Evolutionary conservation across 371 early-diverging fungal genomes (phyloP).

Genomic region (Apophysomyces variabilis): DNA sequence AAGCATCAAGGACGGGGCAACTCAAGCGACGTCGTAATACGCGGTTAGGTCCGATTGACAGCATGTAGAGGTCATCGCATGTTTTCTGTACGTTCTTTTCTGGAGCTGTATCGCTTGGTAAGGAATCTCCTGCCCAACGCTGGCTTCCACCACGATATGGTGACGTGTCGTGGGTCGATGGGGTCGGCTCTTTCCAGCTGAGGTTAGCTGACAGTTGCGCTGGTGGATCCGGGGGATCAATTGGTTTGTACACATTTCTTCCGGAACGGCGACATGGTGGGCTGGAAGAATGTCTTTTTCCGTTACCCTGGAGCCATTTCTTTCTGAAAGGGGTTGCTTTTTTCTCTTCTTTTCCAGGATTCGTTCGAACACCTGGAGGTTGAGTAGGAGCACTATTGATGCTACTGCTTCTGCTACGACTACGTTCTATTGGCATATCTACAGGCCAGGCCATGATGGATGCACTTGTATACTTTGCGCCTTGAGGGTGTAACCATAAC

Average conservation of each 20-base stretch:
- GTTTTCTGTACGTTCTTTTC: neutral
- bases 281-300: neutral
- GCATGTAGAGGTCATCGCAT: neutral
- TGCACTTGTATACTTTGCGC: neutral
- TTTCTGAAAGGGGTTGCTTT: neutral
- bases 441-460: conserved; percentile 2
- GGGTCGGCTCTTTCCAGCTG: conserved; percentile 2
- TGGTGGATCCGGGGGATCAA: conserved; percentile 22
- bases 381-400: neutral
- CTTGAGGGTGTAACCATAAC: neutral
- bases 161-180: neutral
- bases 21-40: conserved; percentile 19
- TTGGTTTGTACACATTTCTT: neutral
- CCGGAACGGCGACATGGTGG: neutral
- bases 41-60: neutral
- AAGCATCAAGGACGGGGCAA: conserved; percentile 8
- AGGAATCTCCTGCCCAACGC: neutral
- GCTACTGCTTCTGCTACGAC: neutral
- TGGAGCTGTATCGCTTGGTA: neutral
- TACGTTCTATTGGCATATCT: neutral
- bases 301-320: neutral
- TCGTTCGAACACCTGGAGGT: neutral
- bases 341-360: neutral
- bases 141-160: neutral
- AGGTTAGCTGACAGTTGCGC: neutral